Evolutionary conservation across 345 rosid species (phyloP).

Genomic region (Sonneratia caseolaris): DNA sequence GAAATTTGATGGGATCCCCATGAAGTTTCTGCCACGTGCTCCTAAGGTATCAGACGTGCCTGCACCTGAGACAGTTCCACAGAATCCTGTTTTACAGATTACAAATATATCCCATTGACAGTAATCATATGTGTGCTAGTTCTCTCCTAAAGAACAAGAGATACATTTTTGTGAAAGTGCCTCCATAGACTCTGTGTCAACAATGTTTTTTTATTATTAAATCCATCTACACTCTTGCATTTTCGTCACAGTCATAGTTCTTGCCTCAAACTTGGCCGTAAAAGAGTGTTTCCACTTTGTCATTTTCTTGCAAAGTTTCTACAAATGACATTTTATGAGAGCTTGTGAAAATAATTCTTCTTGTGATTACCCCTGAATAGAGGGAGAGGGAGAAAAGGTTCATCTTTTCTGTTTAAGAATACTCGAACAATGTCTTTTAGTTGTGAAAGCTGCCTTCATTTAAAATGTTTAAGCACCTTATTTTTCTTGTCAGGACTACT

Average conservation of each 20-base stretch:
- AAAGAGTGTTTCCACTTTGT: neutral
- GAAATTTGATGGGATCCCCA: constrained; percentile 45
- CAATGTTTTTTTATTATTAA: neutral
- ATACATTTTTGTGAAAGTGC: neutral
- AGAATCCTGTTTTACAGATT: constrained; percentile 11
- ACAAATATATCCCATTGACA: neutral
- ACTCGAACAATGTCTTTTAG: neutral
- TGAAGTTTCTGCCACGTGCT: constrained; percentile 36
- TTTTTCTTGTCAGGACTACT: neutral
- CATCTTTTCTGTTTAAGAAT: neutral
- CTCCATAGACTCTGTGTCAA: neutral
- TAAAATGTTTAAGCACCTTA: neutral
- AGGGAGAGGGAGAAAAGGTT: neutral
- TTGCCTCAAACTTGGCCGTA: neutral
- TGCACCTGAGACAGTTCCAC: constrained; percentile 38
- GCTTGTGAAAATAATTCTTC: neutral
- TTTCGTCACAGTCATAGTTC: neutral
- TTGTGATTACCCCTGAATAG: neutral
- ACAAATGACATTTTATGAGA: too few relatives aligned
- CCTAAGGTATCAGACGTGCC: constrained; percentile 28
- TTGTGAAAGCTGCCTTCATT: neutral
- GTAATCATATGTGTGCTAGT: neutral
- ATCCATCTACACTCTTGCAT: too few relatives aligned
- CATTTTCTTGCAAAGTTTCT: neutral
- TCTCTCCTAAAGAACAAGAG: neutral